Percentiles rank a stretch among this genome's conserved stretches.
phyloP scores from a whole-genome alignment of 345 rosid species.

The Lumnitzera racemosa region DNA sequence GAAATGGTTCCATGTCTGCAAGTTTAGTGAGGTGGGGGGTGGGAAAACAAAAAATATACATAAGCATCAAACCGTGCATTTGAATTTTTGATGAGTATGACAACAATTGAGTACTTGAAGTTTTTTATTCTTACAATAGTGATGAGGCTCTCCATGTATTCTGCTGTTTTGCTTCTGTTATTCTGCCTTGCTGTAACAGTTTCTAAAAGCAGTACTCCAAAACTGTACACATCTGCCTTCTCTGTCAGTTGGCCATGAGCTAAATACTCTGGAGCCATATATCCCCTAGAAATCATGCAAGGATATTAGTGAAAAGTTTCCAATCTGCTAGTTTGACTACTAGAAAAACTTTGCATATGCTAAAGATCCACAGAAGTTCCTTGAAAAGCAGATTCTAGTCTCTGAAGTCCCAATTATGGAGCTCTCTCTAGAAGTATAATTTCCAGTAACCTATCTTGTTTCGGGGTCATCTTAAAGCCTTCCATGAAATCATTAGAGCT shows the following conservation, averaged over 20 bases:
- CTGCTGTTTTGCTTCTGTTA: slow-evolving; percentile 60
- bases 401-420: no score
- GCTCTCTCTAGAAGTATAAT: no score
- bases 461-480: no score
- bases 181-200: slow-evolving; percentile 74
- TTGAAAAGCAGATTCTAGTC: no score
- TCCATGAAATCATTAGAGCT: no score
- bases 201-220: slow-evolving; percentile 79
- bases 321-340: neutral
- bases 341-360: no score
- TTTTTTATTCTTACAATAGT: slow-evolving; percentile 42
- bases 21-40: neutral
- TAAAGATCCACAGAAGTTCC: no score
- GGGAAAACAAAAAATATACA: neutral
- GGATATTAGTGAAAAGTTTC: neutral
- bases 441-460: no score
- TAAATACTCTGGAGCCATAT: slow-evolving; percentile 94
- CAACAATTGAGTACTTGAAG: neutral
- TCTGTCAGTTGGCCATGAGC: slow-evolving; percentile 92
- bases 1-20: slow-evolving; percentile 72
- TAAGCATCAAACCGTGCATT: neutral
- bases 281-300: slow-evolving; percentile 48
- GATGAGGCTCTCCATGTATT: slow-evolving; percentile 75
- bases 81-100: neutral
- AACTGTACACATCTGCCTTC: slow-evolving; percentile 85